Percentiles rank a stretch among this genome's conserved stretches.
Conservation (phyloP, 257 asterid species). For the Anisodus acutangulus region DNA sequence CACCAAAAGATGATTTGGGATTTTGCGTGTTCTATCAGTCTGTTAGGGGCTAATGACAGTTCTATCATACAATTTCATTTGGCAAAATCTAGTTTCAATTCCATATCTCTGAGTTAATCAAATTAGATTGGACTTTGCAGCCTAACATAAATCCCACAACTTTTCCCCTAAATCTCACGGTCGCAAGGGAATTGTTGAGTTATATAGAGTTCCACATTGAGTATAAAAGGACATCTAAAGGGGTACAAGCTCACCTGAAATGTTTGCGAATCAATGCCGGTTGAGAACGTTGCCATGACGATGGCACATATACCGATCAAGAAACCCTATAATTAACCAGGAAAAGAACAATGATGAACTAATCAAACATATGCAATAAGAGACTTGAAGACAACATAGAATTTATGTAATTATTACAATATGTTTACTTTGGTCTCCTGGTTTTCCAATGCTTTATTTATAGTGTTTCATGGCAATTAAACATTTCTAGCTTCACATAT, state of each 20-base stretch:
- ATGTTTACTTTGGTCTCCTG: background rate
- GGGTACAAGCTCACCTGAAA: conserved; percentile 65
- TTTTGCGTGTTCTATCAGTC: background rate
- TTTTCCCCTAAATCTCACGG: background rate
- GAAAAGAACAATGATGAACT: background rate
- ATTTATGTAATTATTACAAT: too few species aligned
- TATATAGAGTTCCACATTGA: background rate
- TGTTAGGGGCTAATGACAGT: background rate
- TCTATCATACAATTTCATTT: too few species aligned
- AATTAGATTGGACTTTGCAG: background rate
- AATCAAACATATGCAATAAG: background rate
- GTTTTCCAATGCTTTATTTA: background rate
- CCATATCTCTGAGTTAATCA: background rate
- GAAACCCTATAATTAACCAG: conserved; percentile 57
- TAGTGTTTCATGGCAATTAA: background rate
- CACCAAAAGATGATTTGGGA: background rate
- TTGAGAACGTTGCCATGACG: conserved; percentile 90
- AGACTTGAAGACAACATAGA: too few species aligned
- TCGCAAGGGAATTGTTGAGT: too few species aligned
- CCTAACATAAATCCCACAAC: background rate
- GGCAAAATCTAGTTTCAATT: background rate
- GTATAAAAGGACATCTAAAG: background rate
- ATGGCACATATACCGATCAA: conserved; percentile 78
- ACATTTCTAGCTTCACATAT: background rate
- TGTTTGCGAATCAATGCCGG: conserved; percentile 90